Evolutionary conservation across 768 basidiomycete genomes (phyloP).

Genomic region (Russula earlei): DNA sequence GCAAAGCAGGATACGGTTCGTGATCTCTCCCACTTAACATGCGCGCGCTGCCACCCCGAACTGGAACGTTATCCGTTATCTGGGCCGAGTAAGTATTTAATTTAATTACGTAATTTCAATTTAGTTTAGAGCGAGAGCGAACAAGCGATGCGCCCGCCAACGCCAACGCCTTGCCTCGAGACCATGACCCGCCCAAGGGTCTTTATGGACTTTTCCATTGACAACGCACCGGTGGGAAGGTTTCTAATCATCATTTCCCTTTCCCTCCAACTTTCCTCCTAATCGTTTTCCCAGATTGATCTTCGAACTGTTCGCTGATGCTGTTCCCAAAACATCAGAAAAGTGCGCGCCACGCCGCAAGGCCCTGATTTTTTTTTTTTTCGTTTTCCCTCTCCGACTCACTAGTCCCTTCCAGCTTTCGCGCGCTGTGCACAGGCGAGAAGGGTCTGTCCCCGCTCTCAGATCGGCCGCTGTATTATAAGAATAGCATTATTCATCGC

Average conservation of each 20-base stretch:
- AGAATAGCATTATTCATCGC: conserved; percentile 67
- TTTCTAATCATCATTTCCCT: conserved; percentile 18
- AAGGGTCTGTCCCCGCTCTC: conserved; percentile 57
- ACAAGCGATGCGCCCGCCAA: too few relatives aligned
- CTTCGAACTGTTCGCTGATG: conserved; percentile 68
- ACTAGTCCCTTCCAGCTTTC: conserved; percentile 47
- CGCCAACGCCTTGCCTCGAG: not conserved
- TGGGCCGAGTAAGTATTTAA: too few relatives aligned
- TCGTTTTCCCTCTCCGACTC: not conserved
- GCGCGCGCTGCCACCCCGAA: not conserved
- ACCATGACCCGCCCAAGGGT: conserved; percentile 50
- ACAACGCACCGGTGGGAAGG: conserved; percentile 46
- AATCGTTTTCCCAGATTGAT: conserved; percentile 41
- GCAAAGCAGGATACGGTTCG: not conserved
- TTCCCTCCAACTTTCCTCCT: conserved; percentile 4
- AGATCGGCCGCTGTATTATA: conserved; percentile 74
- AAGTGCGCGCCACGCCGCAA: conserved; percentile 47
- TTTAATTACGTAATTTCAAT: too few relatives aligned
- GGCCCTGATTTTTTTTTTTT: not conserved
- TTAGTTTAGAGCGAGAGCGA: too few relatives aligned
- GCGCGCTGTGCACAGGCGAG: conserved; percentile 80
- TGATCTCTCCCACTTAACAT: not conserved
- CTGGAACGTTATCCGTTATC: too few relatives aligned
- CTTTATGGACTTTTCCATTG: conserved; percentile 58
- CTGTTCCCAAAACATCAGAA: conserved; percentile 66